Base-by-base conservation (phyloP, 163 green algal genomes). In the Scenedesmus sp. region DNA sequence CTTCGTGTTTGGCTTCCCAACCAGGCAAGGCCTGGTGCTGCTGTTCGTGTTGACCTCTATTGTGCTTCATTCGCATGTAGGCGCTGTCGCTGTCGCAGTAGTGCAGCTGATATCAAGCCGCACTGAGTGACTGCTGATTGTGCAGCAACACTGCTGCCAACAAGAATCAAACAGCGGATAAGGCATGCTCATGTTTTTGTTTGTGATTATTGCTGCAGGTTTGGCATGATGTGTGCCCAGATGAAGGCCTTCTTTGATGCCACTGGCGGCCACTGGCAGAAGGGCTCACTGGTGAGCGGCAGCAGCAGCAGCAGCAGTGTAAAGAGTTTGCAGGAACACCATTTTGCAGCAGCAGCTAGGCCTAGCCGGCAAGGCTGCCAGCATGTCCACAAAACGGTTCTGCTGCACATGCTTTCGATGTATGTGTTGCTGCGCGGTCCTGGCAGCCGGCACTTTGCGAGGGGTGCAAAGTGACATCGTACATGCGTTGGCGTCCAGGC, bases 1-100 rank as follows among this genome's bases (percentile, higher is more conserved):
- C 56, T 97, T 98, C 83, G 82, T 99, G 1, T 99, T 99, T 82
- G 97, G 97, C 76, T 97, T 98, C 86, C 97, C 97, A 7, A 99
- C 97, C 2, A 93, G 97, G 91, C 91, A 4, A 26, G 16, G 66
- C 6, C 16, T 76, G 16, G 2, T 9, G 16, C 16, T 13, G 16
- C 18, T 5, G 62, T 70, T 64, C 9, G 59, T 46, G 34, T 46
- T 46, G 34, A 46, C 34, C 34, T 46, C 34, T 46, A 46, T 46
- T 46, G 34, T 46, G 34, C 34, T 46, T 46, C 18, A 9, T 46
- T 26, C 56, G 18, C 16, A 46, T 18, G 15, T 10, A 20, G 34
- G 60, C 13, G 20, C 26, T 76, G 20, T 46, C 16, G 60, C 74
- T 55, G 12, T 90, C 9, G 34, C 34, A 46, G 34, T 46, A 46